Conservation (phyloP, 2,329 filamentous ascomycete genomes). For the Plectosphaerella plurivora region DNA sequence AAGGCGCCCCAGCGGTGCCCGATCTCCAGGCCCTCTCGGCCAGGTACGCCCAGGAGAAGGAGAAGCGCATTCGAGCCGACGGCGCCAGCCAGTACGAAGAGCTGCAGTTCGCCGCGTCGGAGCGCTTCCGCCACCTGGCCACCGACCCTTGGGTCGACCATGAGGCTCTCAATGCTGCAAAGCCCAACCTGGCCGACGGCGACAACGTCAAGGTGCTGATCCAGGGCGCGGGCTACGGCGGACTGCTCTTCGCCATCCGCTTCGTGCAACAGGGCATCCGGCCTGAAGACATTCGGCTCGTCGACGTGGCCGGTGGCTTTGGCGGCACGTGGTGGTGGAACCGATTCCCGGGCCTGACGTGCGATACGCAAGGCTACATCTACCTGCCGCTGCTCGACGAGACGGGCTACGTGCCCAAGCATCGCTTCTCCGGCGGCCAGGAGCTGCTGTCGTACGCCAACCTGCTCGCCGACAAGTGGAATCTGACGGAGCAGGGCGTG, state of each 20-base stretch:
- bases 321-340: slow-evolving; percentile 52
- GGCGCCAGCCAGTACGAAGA: slow-evolving; percentile 26
- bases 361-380: slow-evolving; percentile 56
- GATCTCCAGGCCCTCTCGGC: slow-evolving; percentile 16
- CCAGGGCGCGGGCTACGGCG: slow-evolving; percentile 29
- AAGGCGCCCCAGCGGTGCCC: slow-evolving; percentile 11
- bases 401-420: slow-evolving; percentile 51
- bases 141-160: slow-evolving; percentile 31
- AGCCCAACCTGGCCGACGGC: slow-evolving; percentile 17
- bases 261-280: slow-evolving; percentile 17
- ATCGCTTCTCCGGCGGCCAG: slow-evolving; percentile 37
- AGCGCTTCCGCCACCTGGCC: slow-evolving; percentile 16
- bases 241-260: slow-evolving; percentile 22
- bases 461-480: slow-evolving; percentile 34
- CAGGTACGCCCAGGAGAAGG: slow-evolving; percentile 27
- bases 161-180: slow-evolving; percentile 19
- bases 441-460: slow-evolving; percentile 39
- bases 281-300: slow-evolving; percentile 30
- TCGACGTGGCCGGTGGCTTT: slow-evolving; percentile 37
- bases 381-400: slow-evolving; percentile 59
- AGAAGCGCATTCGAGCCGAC: slow-evolving; percentile 26
- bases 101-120: slow-evolving; percentile 13
- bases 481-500: slow-evolving; percentile 26
- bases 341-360: slow-evolving; percentile 44
- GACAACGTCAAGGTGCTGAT: slow-evolving; percentile 23